Conservation (phyloP, 1,284 basidiomycete species). For the Moniliophthora roreri region DNA sequence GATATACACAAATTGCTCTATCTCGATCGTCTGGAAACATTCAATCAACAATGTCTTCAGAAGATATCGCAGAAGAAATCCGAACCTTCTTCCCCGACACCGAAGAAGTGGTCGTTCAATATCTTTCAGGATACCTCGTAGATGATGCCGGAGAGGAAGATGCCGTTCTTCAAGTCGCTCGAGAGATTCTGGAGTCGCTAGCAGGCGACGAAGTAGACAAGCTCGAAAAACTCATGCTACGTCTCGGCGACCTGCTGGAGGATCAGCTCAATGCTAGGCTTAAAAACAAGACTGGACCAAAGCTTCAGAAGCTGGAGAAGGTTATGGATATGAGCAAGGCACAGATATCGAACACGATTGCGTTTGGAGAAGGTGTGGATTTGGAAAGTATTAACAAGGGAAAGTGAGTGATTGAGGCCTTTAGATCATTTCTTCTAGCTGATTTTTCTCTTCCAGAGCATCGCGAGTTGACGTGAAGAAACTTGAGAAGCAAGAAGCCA, state of each 20-base stretch:
- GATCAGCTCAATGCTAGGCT: slow-evolving; percentile 61
- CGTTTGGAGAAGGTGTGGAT: slow-evolving; percentile 85
- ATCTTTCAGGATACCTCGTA: slow-evolving; percentile 88
- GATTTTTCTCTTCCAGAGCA: slow-evolving; percentile 50
- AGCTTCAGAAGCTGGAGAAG: slow-evolving; percentile 83
- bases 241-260: slow-evolving; percentile 65
- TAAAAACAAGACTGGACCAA: slow-evolving; percentile 57
- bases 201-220: slow-evolving; percentile 53
- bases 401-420: slow-evolving; percentile 58
- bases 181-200: slow-evolving; percentile 76
- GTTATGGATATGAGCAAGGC: slow-evolving; percentile 93
- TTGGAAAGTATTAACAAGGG: slow-evolving; percentile 93
- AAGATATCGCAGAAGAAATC: slow-evolving; percentile 79
- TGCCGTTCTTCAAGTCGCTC: slow-evolving; percentile 80
- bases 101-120: slow-evolving; percentile 92
- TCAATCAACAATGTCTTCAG: slow-evolving; percentile 45
- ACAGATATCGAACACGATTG: slow-evolving; percentile 83
- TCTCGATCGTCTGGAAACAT: too few relatives aligned
- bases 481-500: slow-evolving; percentile 97
- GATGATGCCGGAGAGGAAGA: slow-evolving; percentile 94
- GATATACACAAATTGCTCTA: too few relatives aligned
- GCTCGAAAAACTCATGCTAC: slow-evolving; percentile 65
- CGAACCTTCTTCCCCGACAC: slow-evolving; percentile 81
- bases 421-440: slow-evolving; percentile 15
- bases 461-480: slow-evolving; percentile 98